Conservation (phyloP, 148 eudicot genomes). For the Vaccinium corymbosum region DNA sequence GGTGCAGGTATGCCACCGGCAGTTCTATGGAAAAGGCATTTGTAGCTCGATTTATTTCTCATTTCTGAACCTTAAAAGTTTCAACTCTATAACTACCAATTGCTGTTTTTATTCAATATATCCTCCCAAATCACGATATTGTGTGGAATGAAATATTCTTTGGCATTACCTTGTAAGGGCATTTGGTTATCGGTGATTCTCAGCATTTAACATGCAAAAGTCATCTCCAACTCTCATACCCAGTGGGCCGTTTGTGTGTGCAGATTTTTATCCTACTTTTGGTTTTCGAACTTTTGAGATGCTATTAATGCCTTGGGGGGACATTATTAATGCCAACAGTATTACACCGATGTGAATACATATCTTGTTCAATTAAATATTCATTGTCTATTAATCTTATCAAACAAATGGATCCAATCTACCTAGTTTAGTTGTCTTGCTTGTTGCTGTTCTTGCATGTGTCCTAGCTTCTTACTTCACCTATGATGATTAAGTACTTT, state of each 20-base stretch:
- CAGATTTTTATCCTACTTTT: neutral
- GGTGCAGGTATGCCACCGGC: constrained; percentile 52
- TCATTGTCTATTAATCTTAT: neutral
- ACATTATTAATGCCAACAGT: neutral
- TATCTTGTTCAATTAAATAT: neutral
- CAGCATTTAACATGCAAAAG: neutral
- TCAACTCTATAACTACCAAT: neutral
- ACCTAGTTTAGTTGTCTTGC: neutral
- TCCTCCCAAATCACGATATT: neutral
- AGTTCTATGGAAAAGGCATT: neutral
- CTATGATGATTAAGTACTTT: neutral
- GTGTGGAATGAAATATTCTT: neutral
- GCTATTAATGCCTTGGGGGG: neutral
- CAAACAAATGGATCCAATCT: neutral
- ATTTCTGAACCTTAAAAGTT: neutral
- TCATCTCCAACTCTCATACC: neutral
- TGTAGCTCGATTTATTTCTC: constrained; percentile 7
- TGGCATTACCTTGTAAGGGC: neutral
- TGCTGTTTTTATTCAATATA: neutral
- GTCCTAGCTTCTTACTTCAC: constrained; percentile 4
- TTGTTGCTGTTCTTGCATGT: neutral
- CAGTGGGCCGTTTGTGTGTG: neutral
- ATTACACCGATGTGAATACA: neutral
- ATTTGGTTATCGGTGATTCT: neutral
- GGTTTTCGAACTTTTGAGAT: neutral